These are phyloP conservation scores for Potentilla sterilis DNA, from an alignment of 306 rosid species.

Conservation along the genomic window DNA sequence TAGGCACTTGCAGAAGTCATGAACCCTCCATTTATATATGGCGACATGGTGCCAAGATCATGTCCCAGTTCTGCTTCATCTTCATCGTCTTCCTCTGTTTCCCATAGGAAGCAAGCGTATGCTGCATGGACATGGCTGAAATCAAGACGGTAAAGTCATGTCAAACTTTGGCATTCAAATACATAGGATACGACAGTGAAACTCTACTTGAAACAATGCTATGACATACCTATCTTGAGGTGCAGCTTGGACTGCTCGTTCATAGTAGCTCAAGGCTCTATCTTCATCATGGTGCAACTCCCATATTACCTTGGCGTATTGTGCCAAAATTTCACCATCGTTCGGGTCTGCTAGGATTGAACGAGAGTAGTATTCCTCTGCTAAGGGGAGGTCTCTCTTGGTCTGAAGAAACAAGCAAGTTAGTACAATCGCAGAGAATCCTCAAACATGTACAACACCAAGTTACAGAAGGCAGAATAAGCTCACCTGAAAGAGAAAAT, in stretches of 20 bases:
- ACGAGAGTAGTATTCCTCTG: constrained; percentile 71
- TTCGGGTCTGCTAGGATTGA: constrained; percentile 71
- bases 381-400: constrained; percentile 52
- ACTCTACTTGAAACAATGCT: neutral
- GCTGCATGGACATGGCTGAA: constrained; percentile 86
- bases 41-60: constrained; percentile 21
- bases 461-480: neutral
- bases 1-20: constrained; percentile 53
- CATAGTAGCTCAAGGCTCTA: constrained; percentile 63
- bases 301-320: constrained; percentile 78
- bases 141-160: constrained; percentile 20
- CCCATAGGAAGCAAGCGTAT: constrained; percentile 88
- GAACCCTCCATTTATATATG: constrained; percentile 32
- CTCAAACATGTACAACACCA: neutral
- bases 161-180: constrained; percentile 6
- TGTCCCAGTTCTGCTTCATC: constrained; percentile 1
- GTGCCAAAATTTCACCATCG: constrained; percentile 73
- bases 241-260: constrained; percentile 76
- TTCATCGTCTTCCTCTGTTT: constrained; percentile 56
- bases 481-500: constrained; percentile 60
- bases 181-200: neutral
- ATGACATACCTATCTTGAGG: constrained; percentile 63
- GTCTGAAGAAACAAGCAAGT: constrained; percentile 35
- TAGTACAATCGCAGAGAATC: neutral
- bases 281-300: constrained; percentile 65